Conservation (phyloP, 2,329 filamentous ascomycete genomes). For the Cladosporium sp. region DNA sequence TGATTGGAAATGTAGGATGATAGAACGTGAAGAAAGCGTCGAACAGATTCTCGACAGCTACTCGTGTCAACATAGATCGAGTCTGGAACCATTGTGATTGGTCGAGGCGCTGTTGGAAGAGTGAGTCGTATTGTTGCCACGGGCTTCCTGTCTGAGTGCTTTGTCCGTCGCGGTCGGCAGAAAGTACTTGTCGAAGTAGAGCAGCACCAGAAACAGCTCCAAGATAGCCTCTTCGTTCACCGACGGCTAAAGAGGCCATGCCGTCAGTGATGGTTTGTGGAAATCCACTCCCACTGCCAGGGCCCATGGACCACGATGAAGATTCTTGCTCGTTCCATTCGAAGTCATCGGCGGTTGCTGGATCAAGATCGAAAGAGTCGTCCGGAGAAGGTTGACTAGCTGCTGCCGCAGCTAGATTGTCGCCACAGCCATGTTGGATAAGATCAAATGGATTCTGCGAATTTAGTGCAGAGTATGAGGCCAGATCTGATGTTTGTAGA, state of each 20-base stretch:
- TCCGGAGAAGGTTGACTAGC: not conserved
- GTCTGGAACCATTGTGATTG: constrained; percentile 5
- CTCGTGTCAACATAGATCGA: constrained; percentile 5
- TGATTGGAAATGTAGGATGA: constrained; percentile 9
- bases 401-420: not conserved
- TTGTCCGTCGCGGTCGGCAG: constrained; percentile 1
- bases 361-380: constrained; percentile 6
- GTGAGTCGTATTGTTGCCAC: constrained; percentile 2
- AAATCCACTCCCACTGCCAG: not conserved
- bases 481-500: not conserved
- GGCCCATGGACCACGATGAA: constrained; percentile 1
- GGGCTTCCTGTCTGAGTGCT: not conserved
- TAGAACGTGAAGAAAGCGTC: constrained; percentile 10
- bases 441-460: not conserved
- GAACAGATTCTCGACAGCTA: constrained; percentile 9
- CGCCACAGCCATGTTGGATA: not conserved
- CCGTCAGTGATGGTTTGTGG: constrained; percentile 5
- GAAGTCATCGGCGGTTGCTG: constrained; percentile 8
- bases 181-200: constrained; percentile 5
- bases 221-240: constrained; percentile 5
- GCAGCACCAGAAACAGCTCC: constrained; percentile 8
- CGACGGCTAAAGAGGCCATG: constrained; percentile 6
- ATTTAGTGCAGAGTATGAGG: not conserved
- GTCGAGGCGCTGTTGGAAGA: constrained; percentile 7
- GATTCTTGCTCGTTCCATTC: constrained; percentile 11